Base-by-base conservation (phyloP, 2,329 filamentous ascomycete genomes). In the Claviceps paspali region DNA sequence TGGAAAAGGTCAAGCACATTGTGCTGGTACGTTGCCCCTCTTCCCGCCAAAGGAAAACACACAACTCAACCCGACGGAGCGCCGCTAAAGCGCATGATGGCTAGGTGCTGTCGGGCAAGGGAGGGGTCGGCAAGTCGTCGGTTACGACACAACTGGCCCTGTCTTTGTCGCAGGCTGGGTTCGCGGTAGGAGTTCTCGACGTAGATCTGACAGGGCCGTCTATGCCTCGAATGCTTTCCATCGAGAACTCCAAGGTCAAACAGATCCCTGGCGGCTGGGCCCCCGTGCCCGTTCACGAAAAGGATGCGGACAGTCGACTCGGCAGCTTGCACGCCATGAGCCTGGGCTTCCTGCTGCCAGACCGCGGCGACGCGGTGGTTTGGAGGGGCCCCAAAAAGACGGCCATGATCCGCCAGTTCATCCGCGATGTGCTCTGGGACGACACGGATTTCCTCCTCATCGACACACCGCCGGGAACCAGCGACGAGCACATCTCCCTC, bases 361-460 rank as follows among this genome's bases (percentile, higher is more conserved):
- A 77, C 43, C 69, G 88, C 48, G 83, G 82, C 43, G 86, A 95
- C 49, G 88, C 91, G 0, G 87, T 98, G 0, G 91, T 98, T 28
- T 98, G 91, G 91, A 76, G 91, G 37, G 91, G 91, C 0, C 91
- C 91, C 2, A 98, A 98, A 62, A 98, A 98, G 64, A 98, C 91
- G 4, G 91, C 91, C 35, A 98, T 98, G 91, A 85, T 98, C 41
- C 77, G 87, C 29, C 91, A 98, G 57, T 98, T 98, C 54, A 67
- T 98, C 21, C 81, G 82, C 1, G 87, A 95, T 52, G 87, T 95
- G 4, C 68, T 84, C 22, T 96, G 91, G 91, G 72, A 75, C 38
- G 72, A 79, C 18, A 74, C 84, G n/a, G 88, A 96, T 55, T 96
- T 84, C 53, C 68, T 98, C 1, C 72, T 98, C 41, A 84, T 98